Base-by-base conservation (phyloP, 1,139 yeast genomes). In the Kurtzmaniella quercitrusa region DNA sequence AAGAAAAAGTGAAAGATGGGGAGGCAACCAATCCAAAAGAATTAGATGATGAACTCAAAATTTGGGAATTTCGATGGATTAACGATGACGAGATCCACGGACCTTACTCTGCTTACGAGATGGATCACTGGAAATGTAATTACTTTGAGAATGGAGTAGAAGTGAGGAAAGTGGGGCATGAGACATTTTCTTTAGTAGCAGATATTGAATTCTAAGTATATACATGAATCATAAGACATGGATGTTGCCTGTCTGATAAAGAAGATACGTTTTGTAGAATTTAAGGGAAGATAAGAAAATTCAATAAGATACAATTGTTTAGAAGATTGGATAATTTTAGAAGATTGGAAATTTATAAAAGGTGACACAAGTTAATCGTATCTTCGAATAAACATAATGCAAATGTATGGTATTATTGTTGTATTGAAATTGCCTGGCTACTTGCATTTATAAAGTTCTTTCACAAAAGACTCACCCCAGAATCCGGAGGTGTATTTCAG, bases 401-500 rank as follows among this genome's bases (percentile, higher is more conserved):
- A n/a, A n/a, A n/a, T n/a, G n/a, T n/a, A n/a, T n/a, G n/a, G n/a
- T n/a, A n/a, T n/a, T n/a, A n/a, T 21, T 21, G 8, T 21, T 21
- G 23, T 8, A 21, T 21, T 21, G 23, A 21, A 21, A 8, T 27
- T 27, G 14, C 14, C 4, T 7, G 10, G 14, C 14, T 14, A 14
- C 36, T 31, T 31, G 47, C 68, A 68, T 55, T 76, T 82, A 52
- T 71, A 74, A 47, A 93, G 70, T 63, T 94, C 99, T 53, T 85
- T 84, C 39, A 93, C 98, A 65, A 93, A 93, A 56, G 85, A 85
- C 62, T 90, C 96, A 43, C 98, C 98, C 99, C 99, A 93, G 62
- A 80, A 93, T 3, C 88, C 90, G 19, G 96, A 86, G 10, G 99
- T 93, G 62, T 90, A 93, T 66, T 94, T 93, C 42, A 88, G 80